Evolutionary conservation across 768 basidiomycete species (phyloP).

Genomic region (Collybia sordida): DNA sequence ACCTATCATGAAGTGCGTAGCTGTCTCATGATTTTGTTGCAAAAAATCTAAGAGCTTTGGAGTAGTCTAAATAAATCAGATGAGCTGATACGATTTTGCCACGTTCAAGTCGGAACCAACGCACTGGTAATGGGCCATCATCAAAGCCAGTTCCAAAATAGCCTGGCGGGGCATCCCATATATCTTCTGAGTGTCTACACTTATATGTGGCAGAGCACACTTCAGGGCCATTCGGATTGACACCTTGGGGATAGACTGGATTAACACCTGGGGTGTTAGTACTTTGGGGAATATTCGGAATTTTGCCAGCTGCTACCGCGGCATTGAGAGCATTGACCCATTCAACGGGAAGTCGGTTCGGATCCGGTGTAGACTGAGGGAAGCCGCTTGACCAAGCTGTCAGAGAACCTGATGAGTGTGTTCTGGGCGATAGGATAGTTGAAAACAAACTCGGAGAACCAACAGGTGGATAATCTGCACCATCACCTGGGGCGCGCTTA

Average conservation of each 20-base stretch:
- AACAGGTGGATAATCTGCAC: slow-evolving; percentile 47
- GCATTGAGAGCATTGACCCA: slow-evolving; percentile 75
- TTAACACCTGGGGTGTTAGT: slow-evolving; percentile 32
- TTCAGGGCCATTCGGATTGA: slow-evolving; percentile 41
- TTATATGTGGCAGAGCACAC: slow-evolving; percentile 81
- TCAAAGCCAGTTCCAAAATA: slow-evolving; percentile 71
- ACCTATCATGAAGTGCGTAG: slow-evolving; percentile 92
- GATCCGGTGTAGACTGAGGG: slow-evolving; percentile 51
- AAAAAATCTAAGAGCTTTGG: slow-evolving; percentile 64
- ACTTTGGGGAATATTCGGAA: slow-evolving; percentile 66
- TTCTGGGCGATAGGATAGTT: neutral
- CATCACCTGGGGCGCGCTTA: slow-evolving; percentile 52
- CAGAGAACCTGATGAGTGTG: slow-evolving; percentile 1
- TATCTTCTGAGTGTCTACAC: slow-evolving; percentile 58
- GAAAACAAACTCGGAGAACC: slow-evolving; percentile 55
- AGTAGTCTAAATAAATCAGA: slow-evolving; percentile 30
- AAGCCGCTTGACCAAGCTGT: slow-evolving; percentile 64
- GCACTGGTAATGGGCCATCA: slow-evolving; percentile 67
- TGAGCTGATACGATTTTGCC: slow-evolving; percentile 4
- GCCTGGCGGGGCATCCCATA: slow-evolving; percentile 78
- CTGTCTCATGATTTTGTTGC: slow-evolving; percentile 56
- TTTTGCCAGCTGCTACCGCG: slow-evolving; percentile 66
- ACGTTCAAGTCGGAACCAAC: slow-evolving; percentile 9
- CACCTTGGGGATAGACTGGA: slow-evolving; percentile 45
- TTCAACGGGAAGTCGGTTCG: slow-evolving; percentile 50